A percentile compares a stretch with the other conserved stretches of the same genome.
phyloP scores from a whole-genome alignment of 305 asterid genomes.

The Caryopteris hybrid region DNA sequence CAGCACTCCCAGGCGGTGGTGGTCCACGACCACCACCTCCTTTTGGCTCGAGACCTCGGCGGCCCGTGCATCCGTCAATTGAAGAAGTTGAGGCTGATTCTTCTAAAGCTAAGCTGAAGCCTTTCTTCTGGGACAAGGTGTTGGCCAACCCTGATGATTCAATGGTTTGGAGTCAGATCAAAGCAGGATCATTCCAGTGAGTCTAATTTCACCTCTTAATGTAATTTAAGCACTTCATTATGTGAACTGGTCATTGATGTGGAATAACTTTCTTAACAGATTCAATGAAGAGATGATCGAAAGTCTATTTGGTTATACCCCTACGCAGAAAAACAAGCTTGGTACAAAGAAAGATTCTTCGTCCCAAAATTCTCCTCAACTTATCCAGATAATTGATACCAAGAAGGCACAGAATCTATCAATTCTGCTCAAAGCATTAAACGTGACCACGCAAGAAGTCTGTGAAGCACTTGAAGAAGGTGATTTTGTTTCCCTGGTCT shows the following conservation, averaged over 20 bases:
- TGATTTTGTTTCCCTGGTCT: conserved; percentile 18
- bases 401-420: conserved; percentile 77
- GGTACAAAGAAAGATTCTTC: conserved; percentile 37
- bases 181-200: conserved; percentile 90
- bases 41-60: conserved; percentile 15
- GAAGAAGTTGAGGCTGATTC: conserved; percentile 37
- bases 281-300: conserved; percentile 81
- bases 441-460: conserved; percentile 68
- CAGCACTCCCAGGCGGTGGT: conserved; percentile 56
- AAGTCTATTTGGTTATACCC: conserved; percentile 54
- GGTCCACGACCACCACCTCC: conserved; percentile 45
- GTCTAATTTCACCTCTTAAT: conserved; percentile 18
- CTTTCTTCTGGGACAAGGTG: conserved; percentile 99
- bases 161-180: conserved; percentile 95
- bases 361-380: conserved; percentile 35
- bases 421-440: conserved; percentile 63
- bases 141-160: conserved; percentile 67
- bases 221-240: conserved; percentile 2
- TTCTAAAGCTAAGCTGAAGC: conserved; percentile 81
- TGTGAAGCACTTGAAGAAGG: conserved; percentile 77
- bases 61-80: conserved; percentile 18
- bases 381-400: conserved; percentile 60
- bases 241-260: neutral
- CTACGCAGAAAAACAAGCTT: conserved; percentile 39
- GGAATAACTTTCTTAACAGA: conserved; percentile 32